Evolutionary conservation across 257 asterid species (phyloP), one percentile per base, ranked within the genome.

Genomic region (Linderniella brevidens): DNA sequence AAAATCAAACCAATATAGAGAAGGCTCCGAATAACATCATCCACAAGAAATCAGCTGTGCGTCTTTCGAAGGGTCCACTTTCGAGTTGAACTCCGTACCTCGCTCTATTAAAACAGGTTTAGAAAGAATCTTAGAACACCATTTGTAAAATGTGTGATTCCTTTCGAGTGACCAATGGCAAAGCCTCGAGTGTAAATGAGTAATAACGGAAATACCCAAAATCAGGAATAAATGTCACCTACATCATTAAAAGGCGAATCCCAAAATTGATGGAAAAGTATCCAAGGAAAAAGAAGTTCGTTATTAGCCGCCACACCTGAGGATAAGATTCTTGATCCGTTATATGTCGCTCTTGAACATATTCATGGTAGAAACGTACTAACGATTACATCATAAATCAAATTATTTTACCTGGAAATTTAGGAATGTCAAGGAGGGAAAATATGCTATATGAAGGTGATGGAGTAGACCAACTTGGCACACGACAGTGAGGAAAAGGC

Each of bases 1-100:
- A 16, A 35, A 9, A 53, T 67, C 79, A 40, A 58, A 84, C 96
- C 96, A 85, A 56, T 52, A 84, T 50, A 35, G 88, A 55, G 52
- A 85, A 41, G 51, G 94, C 85, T 70, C 98, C 96, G 73, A 84
- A 77, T 55, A 90, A 48, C 92, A 90, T 75, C 98, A 90, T 90
- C 96, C 96, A 85, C 77, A 90, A 67, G 72, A 90, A 90, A 73
- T 90, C 98, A 37, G 98, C 93, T 44, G 96, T 81, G 59, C 96
- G 96, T 53, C 92, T 72, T 64, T 74, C 64, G 54, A 81, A 90
- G 42, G 96, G 92, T 58, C 85, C 96, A 56, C 46, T 66, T 65
- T 90, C 98, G 58, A 90, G 79, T 68, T 85, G 98, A 66, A 81
- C 93, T 56, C 98, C 98, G 56, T 90, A 90, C 73, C 98, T 78